Conservation (phyloP, 2,329 filamentous ascomycete genomes). For the Fonsecaea erecta region DNA sequence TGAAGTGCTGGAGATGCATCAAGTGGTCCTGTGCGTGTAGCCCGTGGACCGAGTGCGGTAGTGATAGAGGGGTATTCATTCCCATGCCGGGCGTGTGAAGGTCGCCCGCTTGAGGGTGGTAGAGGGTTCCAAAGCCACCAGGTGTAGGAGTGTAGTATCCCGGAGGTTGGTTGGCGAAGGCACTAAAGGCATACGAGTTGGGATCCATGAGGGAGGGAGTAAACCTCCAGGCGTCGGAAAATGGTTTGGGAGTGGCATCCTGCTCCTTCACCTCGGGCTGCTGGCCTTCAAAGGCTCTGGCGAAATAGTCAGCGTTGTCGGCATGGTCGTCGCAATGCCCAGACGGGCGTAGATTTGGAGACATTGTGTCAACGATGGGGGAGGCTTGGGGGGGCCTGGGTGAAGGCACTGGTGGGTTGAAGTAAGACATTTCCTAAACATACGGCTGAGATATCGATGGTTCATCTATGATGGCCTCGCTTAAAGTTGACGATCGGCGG, state of each 20-base stretch:
- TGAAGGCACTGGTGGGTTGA: conserved; percentile 22
- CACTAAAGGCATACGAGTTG: conserved; percentile 77
- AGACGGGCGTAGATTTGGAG: conserved; percentile 24
- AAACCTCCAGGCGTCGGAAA: conserved; percentile 82
- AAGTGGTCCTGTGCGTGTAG: conserved; percentile 64
- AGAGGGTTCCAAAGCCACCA: conserved; percentile 77
- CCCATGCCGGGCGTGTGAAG: conserved; percentile 80
- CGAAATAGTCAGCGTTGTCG: conserved; percentile 30
- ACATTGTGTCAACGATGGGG: conserved; percentile 21
- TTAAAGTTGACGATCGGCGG: conserved; percentile 40
- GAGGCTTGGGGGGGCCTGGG: conserved; percentile 14
- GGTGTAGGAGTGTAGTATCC: conserved; percentile 89
- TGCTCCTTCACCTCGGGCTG: conserved; percentile 68
- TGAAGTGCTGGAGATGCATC: conserved; percentile 72
- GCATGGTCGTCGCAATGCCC: conserved; percentile 14
- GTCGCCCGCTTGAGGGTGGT: conserved; percentile 82
- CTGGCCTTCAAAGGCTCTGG: conserved; percentile 51
- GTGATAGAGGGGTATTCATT: conserved; percentile 78
- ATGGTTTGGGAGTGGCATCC: conserved; percentile 69
- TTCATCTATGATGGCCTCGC: conserved; percentile 37
- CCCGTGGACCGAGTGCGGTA: conserved; percentile 68
- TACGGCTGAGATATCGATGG: conserved; percentile 36
- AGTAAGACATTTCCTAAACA: conserved; percentile 28
- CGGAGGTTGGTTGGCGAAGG: conserved; percentile 77
- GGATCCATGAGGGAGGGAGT: conserved; percentile 88